phyloP scores from a whole-genome alignment of 768 basidiomycete species.

The Tylopilus plumbeoviolaceoides region DNA sequence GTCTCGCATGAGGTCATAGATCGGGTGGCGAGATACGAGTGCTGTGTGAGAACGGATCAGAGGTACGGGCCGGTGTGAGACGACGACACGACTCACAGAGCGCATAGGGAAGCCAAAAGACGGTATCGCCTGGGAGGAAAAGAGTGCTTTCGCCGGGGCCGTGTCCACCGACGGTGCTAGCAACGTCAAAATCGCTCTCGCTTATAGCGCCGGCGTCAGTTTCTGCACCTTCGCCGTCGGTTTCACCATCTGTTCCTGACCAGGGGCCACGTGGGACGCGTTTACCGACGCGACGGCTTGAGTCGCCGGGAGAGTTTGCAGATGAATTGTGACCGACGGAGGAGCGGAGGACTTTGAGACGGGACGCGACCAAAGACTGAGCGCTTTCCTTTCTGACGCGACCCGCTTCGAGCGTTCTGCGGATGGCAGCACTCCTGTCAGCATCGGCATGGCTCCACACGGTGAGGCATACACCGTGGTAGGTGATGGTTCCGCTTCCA shows the following conservation, averaged over 20 bases:
- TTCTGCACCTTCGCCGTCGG: conserved; percentile 66
- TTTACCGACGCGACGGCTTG: conserved; percentile 56
- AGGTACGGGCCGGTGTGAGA: conserved; percentile 2
- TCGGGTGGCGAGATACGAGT: conserved; percentile 86
- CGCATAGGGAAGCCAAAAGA: conserved; percentile 94
- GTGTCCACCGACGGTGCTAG: conserved; percentile 69
- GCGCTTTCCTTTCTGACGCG: conserved; percentile 77
- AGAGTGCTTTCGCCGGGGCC: conserved; percentile 85
- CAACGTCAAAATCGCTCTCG: conserved; percentile 83
- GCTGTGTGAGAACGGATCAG: conserved; percentile 39
- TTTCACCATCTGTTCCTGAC: conserved; percentile 64
- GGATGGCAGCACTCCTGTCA: conserved; percentile 79
- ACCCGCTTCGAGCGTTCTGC: conserved; percentile 75
- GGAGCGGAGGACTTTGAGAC: conserved; percentile 61
- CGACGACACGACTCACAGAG: conserved; percentile 55
- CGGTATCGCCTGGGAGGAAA: conserved; percentile 84
- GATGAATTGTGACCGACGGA: conserved; percentile 43
- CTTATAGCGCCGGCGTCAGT: conserved; percentile 74
- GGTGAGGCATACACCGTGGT: conserved; percentile 88
- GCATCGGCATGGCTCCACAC: conserved; percentile 96
- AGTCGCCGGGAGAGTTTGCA: conserved; percentile 44
- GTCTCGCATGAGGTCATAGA: conserved; percentile 94
- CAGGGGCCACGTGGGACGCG: conserved; percentile 65
- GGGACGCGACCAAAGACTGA: conserved; percentile 65
- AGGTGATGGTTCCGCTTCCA: conserved; percentile 48